Evolutionary conservation across 108 stramenopile genomes (phyloP), one percentile per base, ranked within the genome.

Genomic region (Cylindrotheca fusiformis): DNA sequence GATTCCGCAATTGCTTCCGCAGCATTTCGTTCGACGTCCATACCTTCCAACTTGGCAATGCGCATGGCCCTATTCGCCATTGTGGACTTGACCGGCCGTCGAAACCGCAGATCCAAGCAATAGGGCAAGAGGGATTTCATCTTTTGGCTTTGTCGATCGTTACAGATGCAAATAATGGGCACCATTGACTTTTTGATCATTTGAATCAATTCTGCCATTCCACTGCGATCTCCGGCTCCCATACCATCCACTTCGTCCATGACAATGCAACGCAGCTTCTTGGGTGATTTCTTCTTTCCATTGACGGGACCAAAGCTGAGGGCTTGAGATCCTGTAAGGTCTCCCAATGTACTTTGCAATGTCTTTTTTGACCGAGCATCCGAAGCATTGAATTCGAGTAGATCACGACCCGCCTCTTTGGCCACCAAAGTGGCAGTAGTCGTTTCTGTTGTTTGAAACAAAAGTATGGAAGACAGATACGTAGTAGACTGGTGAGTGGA

Each of bases 191-290:
- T 82, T 75, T 97, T 97, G 69, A 99, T 97, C 81, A 98, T 90
- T 61, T 85, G 75, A 61, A 99, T 98, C 47, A 99, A 75, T 74
- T 97, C 97, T 23, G 81, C 67, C 70, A 91, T 96, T 1, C 97
- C 97, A 54, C 90, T 84, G 20, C 97, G 72, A 78, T 99, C 99
- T 2, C 88, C 87, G 0, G 82, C 95, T 45, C 92, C 91, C 97
- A 99, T 97, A 18, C 99, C 99, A 69, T 99, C 99, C n/a, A 99
- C 97, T 79, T 99, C 99, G 73, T 99, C 99, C 99, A 99, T 99
- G 58, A 99, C 85, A 24, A 99, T 76, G 52, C 87, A 77, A 14
- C 96, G 93, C 63, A 80, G 77, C 49, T 65, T 64, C 26, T 62
- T 62, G 12, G 26, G 32, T 1, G 20, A 30, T 23, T 58, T 24